phyloP scores from a whole-genome alignment of 257 asterid species.

The Lavandula angustifolia region DNA sequence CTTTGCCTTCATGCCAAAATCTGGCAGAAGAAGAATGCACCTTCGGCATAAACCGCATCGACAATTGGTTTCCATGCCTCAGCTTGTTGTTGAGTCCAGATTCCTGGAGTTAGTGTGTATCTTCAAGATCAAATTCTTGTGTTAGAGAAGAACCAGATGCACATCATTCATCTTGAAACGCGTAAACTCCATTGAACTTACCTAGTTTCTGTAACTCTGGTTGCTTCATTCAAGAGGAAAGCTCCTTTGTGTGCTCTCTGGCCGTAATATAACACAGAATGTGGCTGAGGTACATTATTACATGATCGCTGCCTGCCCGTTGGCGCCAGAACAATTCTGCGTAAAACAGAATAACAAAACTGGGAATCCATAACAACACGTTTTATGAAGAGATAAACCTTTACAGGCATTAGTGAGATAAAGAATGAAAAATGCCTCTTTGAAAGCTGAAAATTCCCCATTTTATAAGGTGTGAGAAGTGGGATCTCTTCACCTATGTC shows the following conservation, averaged over 20 bases:
- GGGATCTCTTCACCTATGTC: slow-evolving; percentile 33
- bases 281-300: slow-evolving; percentile 59
- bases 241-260: slow-evolving; percentile 66
- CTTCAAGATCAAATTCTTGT: too few relatives aligned
- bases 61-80: slow-evolving; percentile 58
- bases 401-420: neutral
- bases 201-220: slow-evolving; percentile 62
- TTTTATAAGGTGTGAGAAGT: slow-evolving; percentile 46
- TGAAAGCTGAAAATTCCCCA: slow-evolving; percentile 49
- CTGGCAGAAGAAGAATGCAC: slow-evolving; percentile 52
- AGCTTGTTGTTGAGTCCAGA: slow-evolving; percentile 53
- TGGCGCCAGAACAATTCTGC: slow-evolving; percentile 70
- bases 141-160: too few relatives aligned
- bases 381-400: neutral
- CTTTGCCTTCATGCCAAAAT: slow-evolving; percentile 51
- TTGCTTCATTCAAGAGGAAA: slow-evolving; percentile 54
- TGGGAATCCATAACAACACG: neutral
- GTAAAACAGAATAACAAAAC: neutral
- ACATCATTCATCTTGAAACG: too few relatives aligned
- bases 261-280: slow-evolving; percentile 57
- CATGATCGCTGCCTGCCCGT: slow-evolving; percentile 62
- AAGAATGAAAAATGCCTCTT: slow-evolving; percentile 37
- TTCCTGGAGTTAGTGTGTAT: slow-evolving; percentile 44
- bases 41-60: slow-evolving; percentile 58
- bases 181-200: too few relatives aligned